Conservation (phyloP, 139 green algal genomes). For the Micractinium conductrix region DNA sequence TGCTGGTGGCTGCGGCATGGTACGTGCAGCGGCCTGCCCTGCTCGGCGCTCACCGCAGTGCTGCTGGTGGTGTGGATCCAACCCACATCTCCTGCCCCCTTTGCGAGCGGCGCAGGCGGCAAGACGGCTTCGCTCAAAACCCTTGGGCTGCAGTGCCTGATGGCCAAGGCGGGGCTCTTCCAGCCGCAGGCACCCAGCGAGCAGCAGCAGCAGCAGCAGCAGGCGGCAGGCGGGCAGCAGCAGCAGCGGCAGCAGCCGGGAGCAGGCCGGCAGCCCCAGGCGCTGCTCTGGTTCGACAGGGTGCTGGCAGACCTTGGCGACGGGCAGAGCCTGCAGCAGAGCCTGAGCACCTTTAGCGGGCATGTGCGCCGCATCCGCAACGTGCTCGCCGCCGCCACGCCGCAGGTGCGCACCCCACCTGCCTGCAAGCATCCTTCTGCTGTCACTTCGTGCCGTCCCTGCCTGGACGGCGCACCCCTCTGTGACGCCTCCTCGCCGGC, state of each 20-base stretch:
- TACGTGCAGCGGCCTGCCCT: too few species aligned
- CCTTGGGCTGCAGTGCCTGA: conserved; percentile 72
- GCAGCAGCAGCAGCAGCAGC: neutral
- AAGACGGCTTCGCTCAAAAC: conserved; percentile 88
- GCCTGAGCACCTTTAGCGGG: conserved; percentile 82
- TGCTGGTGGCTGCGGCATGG: too few species aligned
- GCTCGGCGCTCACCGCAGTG: too few species aligned
- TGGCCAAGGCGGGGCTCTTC: conserved; percentile 84
- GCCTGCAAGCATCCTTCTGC: too few species aligned
- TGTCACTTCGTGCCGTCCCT: too few species aligned
- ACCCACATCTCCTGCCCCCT: too few species aligned
- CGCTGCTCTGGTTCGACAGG: conserved; percentile 54
- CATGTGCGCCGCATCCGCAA: conserved; percentile 64
- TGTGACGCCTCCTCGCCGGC: too few species aligned
- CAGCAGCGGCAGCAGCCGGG: neutral
- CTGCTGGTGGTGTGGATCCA: too few species aligned
- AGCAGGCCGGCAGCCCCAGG: neutral
- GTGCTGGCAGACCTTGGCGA: conserved; percentile 87
- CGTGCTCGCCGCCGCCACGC: conserved; percentile 47
- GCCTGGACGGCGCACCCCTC: too few species aligned
- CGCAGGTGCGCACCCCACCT: neutral
- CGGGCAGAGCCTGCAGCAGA: conserved; percentile 76
- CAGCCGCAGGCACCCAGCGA: conserved; percentile 48
- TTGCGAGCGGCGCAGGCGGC: conserved; percentile 46
- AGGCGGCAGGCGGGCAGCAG: neutral